Percentiles rank a stretch among this genome's conserved stretches.
Conservation (phyloP, 2,329 filamentous ascomycete genomes). For the Colletotrichum truncatum region DNA sequence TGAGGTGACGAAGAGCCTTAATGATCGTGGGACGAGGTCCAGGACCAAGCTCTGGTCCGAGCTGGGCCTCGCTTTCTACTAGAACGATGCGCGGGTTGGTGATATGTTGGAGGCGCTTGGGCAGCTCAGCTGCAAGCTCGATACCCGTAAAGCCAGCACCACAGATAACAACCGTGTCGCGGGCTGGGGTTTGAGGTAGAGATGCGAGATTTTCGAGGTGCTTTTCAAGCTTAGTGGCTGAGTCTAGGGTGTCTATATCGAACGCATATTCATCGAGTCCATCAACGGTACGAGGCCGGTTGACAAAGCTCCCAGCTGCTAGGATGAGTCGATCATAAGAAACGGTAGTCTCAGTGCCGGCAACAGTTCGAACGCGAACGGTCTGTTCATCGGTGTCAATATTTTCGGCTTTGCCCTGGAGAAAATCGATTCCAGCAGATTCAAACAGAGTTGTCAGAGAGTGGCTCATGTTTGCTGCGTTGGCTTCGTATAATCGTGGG, state of each 20-base stretch:
- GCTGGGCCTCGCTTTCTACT: constrained; percentile 36
- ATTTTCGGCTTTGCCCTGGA: constrained; percentile 34
- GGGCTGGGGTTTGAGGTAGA: constrained; percentile 34
- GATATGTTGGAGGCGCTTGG: constrained; percentile 37
- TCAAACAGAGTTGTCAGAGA: constrained; percentile 37
- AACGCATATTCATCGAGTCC: constrained; percentile 45
- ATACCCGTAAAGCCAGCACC: constrained; percentile 47
- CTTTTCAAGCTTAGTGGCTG: constrained; percentile 36
- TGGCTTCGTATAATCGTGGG: constrained; percentile 45
- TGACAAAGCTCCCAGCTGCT: constrained; percentile 45
- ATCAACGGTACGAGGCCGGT: constrained; percentile 36
- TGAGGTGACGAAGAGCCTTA: constrained; percentile 39
- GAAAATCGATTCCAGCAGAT: constrained; percentile 37
- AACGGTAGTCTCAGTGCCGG: constrained; percentile 28
- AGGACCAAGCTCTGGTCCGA: constrained; percentile 44
- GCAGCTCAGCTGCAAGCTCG: constrained; percentile 41
- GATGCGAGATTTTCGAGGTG: constrained; percentile 40
- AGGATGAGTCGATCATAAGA: constrained; percentile 45
- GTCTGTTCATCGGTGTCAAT: constrained; percentile 33
- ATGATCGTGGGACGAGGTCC: constrained; percentile 43
- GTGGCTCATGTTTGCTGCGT: constrained; percentile 36
- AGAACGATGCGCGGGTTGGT: constrained; percentile 34
- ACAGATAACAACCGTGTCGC: constrained; percentile 45
- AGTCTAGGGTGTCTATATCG: constrained; percentile 41
- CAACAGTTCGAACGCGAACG: constrained; percentile 19